Evolutionary conservation across 2,329 filamentous ascomycete genomes (phyloP).

Genomic region (Triangularia verruculosa): DNA sequence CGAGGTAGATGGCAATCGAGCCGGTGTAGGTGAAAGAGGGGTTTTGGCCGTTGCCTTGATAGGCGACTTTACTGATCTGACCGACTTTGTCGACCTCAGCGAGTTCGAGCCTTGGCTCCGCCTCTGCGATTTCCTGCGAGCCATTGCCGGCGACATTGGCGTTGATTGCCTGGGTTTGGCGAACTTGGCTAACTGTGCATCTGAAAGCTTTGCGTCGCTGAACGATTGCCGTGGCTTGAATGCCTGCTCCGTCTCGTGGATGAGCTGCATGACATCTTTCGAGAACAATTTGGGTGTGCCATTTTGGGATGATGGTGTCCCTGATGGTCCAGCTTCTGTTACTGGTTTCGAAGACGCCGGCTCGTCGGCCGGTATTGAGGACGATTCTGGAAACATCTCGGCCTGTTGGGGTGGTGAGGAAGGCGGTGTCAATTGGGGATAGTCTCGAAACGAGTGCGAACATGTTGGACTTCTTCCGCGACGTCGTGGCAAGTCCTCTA

Average conservation of each 20-base stretch:
- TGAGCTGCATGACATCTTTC: slow-evolving; percentile 44
- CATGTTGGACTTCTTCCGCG: slow-evolving; percentile 15
- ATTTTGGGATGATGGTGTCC: slow-evolving; percentile 18
- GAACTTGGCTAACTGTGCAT: slow-evolving; percentile 20
- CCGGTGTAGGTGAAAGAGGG: slow-evolving; percentile 24
- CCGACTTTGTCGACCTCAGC: slow-evolving; percentile 18
- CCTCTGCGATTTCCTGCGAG: slow-evolving; percentile 26
- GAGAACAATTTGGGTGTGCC: slow-evolving; percentile 27
- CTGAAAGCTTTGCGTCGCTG: slow-evolving; percentile 34
- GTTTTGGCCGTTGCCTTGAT: slow-evolving; percentile 27
- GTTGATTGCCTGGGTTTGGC: slow-evolving; percentile 13
- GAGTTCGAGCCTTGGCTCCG: slow-evolving; percentile 24
- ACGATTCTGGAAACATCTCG: slow-evolving; percentile 14
- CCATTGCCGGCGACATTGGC: slow-evolving; percentile 9
- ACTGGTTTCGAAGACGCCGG: slow-evolving; percentile 7
- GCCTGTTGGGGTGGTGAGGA: slow-evolving; percentile 20
- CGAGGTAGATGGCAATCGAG: slow-evolving; percentile 32
- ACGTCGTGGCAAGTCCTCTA: slow-evolving; percentile 17
- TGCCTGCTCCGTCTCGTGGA: slow-evolving; percentile 49
- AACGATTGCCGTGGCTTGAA: slow-evolving; percentile 46
- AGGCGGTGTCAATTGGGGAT: slow-evolving; percentile 18
- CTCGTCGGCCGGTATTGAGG: slow-evolving; percentile 2
- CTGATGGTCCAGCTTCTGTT: slow-evolving; percentile 4
- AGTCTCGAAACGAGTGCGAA: slow-evolving; percentile 10
- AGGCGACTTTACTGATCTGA: slow-evolving; percentile 24